A percentile compares a stretch with the other conserved stretches of the same genome.
phyloP scores from a whole-genome alignment of 768 basidiomycete genomes.

The Podaxis sp. region DNA sequence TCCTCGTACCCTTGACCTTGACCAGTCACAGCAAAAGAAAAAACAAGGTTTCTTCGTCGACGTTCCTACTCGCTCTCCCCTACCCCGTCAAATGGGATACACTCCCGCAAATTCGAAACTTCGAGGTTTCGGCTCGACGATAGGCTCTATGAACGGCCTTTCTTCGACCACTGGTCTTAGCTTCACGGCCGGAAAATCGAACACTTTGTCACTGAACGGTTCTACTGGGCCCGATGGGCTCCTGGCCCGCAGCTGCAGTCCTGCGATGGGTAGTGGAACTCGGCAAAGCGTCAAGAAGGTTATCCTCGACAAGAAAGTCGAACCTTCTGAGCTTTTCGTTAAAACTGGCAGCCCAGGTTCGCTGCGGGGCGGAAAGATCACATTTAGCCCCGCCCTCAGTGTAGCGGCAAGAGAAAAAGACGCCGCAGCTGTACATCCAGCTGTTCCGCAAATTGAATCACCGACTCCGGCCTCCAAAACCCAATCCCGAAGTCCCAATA shows the following conservation, averaged over 20 bases:
- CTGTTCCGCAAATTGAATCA: not conserved
- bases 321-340: constrained; percentile 63
- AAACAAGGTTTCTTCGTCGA: constrained; percentile 77
- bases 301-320: constrained; percentile 80
- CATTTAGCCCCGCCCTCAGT: constrained; percentile 72
- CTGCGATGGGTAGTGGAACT: constrained; percentile 62
- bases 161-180: constrained; percentile 35
- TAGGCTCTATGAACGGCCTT: constrained; percentile 29
- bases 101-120: constrained; percentile 65
- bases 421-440: constrained; percentile 30
- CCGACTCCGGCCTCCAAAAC: constrained; percentile 16
- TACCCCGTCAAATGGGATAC: constrained; percentile 63
- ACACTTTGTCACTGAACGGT: constrained; percentile 47
- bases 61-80: constrained; percentile 65
- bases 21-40: constrained; percentile 63
- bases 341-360: constrained; percentile 45
- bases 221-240: constrained; percentile 54
- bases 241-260: constrained; percentile 53
- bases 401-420: constrained; percentile 76
- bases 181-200: constrained; percentile 51
- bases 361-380: constrained; percentile 47
- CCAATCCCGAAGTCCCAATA: constrained; percentile 32
- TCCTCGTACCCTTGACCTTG: constrained; percentile 57
- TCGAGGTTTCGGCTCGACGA: constrained; percentile 62
- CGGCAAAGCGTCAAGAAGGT: constrained; percentile 91